These are phyloP conservation scores for Trichomonas gallinae DNA, from an alignment of 208 protist species.

Conservation along the genomic window DNA sequence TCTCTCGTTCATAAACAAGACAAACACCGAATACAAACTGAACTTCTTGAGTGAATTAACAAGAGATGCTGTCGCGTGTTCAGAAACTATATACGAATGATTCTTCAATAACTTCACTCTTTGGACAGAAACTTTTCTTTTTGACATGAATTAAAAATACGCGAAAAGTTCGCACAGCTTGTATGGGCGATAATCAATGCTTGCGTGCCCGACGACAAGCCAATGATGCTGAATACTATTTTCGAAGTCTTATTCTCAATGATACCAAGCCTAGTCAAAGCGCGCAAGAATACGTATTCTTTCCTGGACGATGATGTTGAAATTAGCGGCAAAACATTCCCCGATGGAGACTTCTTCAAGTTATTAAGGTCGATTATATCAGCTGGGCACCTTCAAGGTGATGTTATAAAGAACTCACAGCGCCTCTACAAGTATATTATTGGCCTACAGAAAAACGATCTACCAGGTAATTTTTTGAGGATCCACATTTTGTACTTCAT, in stretches of 20 bases:
- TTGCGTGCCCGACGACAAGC: neutral
- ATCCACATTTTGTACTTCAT: neutral
- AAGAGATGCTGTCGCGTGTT: neutral
- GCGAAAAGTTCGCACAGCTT: neutral
- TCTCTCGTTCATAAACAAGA: neutral
- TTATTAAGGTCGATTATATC: neutral
- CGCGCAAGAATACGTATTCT: neutral
- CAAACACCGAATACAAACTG: neutral
- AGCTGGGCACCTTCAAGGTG: neutral
- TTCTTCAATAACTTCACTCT: neutral
- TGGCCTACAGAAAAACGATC: neutral
- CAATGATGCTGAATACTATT: neutral
- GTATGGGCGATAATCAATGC: neutral
- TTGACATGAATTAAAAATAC: neutral
- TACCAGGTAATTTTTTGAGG: neutral
- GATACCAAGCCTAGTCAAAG: neutral
- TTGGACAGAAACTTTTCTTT: neutral
- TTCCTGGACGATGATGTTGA: neutral
- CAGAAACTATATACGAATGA: neutral
- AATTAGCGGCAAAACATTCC: neutral
- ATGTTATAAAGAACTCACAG: neutral
- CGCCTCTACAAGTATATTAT: no score
- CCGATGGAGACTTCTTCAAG: neutral
- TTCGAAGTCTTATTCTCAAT: neutral
- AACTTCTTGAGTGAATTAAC: neutral